phyloP scores from a whole-genome alignment of 2,329 filamentous ascomycete genomes.

The Aspergillus felis region DNA sequence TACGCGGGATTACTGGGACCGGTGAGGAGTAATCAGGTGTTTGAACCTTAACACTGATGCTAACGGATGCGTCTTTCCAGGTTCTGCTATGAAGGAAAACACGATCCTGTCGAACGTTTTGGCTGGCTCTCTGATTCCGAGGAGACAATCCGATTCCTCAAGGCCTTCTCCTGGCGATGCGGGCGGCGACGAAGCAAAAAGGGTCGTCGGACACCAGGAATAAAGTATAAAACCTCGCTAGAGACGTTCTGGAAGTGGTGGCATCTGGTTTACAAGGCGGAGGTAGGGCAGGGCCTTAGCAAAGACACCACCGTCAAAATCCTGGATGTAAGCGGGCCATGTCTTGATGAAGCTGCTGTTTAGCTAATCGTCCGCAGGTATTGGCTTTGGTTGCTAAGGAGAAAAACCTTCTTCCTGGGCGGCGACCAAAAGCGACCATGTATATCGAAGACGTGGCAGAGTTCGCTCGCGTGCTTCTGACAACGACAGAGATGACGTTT shows the following conservation, averaged over 20 bases:
- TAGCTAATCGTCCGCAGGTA: slow-evolving; percentile 19
- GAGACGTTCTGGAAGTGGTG: slow-evolving; percentile 23
- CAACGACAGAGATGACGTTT: slow-evolving; percentile 29
- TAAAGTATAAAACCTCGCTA: slow-evolving; percentile 17
- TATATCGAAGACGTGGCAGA: slow-evolving; percentile 31
- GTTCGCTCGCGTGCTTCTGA: slow-evolving; percentile 26
- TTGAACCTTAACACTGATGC: not conserved
- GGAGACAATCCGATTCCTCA: slow-evolving; percentile 24
- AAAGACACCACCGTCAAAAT: slow-evolving; percentile 20
- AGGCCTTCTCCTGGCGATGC: slow-evolving; percentile 21
- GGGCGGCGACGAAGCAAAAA: slow-evolving; percentile 13
- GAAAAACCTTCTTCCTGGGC: slow-evolving; percentile 20
- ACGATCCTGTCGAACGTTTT: slow-evolving; percentile 15
- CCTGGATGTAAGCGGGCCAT: slow-evolving; percentile 10
- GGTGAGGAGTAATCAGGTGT: too few relatives aligned
- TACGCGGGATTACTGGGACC: too few relatives aligned
- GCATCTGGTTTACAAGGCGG: slow-evolving; percentile 21
- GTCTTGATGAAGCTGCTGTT: slow-evolving; percentile 1
- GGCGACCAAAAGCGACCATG: slow-evolving; percentile 25
- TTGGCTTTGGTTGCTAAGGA: slow-evolving; percentile 22
- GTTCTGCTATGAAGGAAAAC: slow-evolving; percentile 17
- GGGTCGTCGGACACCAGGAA: slow-evolving; percentile 5
- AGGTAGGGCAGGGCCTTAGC: slow-evolving; percentile 12
- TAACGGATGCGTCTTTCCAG: slow-evolving; percentile 15
- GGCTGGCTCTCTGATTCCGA: slow-evolving; percentile 23